Base-by-base conservation (phyloP, 2,329 filamentous ascomycete genomes). In the Epichloe glyceriae region DNA sequence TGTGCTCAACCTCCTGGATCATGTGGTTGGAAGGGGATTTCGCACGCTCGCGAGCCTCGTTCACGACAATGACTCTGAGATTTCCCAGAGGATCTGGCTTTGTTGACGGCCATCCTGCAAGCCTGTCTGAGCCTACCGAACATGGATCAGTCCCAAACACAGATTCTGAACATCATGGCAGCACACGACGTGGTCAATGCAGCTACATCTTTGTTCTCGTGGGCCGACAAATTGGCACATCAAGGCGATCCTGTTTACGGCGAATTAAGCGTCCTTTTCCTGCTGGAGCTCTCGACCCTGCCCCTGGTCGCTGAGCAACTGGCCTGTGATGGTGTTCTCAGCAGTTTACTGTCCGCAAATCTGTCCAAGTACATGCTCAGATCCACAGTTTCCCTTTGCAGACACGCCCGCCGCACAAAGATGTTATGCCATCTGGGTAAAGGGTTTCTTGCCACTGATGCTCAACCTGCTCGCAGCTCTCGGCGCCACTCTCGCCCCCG, bases 201-300 rank as follows among this genome's bases (percentile, higher is more conserved):
- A 54, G 90, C 89, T 0, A 83, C 85, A 5, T 88, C 86, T 35
- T 76, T 98, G 5, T 97, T 91, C 67, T 95, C 89, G 0, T 98
- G 93, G 93, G 81, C 91, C 4, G 89, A 97, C 65, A 82, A 84
- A 57, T 75, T 97, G 22, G 79, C 85, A 0, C 76, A 85, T 37
- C 78, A 85, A 51, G 81, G 83, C 30, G 91, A 97, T 62, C 91
- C 93, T 0, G 74, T 97, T 33, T 97, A 96, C 65, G 93, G 90
- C 56, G 90, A 96, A 63, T 78, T 96, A n/a, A 87, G 86, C 60
- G 77, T 95, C 40, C 76, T 90, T 26, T 94, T 97, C 67, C 75
- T 98, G 14, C 80, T 95, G 20, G 87, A 95, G 57, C 76, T 98
- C 12, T 95, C 90, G 1, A 83, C 80, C 14, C 76, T 97, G 14